Base-by-base conservation (phyloP, 371 early-diverging fungal species). In the Apophysomyces trapeziformis region DNA sequence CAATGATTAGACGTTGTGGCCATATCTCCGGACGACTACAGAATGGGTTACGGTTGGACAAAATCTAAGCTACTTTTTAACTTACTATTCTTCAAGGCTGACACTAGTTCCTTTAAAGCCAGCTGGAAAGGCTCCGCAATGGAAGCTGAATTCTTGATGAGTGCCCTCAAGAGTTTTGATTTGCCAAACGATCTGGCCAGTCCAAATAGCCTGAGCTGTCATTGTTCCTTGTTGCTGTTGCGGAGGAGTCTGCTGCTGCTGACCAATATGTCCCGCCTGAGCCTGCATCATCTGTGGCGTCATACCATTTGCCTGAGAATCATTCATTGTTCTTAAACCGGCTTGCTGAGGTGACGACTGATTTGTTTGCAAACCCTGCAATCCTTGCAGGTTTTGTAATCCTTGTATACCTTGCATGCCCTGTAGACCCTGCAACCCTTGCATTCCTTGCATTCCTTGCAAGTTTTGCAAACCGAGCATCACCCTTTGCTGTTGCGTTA, bases 101-200 rank as follows among this genome's bases (percentile, higher is more conserved):
- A 77, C 70, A 69, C 44, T 66, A 57, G 66, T 67, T 58, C 83
- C 74, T 68, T 80, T 59, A 39, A 69, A 57, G 46, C 80, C 67
- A 63, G 85, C 68, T 50, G 86, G 64, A 74, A 78, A 86, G 65
- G 86, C 72, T 56, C 82, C 72, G 68, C 85, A 73, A 72, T 77
- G 65, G 68, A 79, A 76, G 60, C 79, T 68, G 61, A 79, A 77
- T 39, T 82, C 81, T 76, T 85, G 70, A 58, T 72, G 21, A 7
- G 74, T 44, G 11, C 76, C 80, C 41, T 80, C 74, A 32, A 57
- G 74, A 2, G 63, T 72, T 45, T 78, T 83, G 57, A 83, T 74
- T 63, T 78, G 83, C 86, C 88, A 87, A 1, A 85, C 77, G 61
- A 86, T 79, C 18, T 86, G 83, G 7, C 88, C 88, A 4, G 76